These are phyloP conservation scores for Ganoderma resinaceum DNA, from an alignment of 1,284 basidiomycete species.

Conservation along the genomic window DNA sequence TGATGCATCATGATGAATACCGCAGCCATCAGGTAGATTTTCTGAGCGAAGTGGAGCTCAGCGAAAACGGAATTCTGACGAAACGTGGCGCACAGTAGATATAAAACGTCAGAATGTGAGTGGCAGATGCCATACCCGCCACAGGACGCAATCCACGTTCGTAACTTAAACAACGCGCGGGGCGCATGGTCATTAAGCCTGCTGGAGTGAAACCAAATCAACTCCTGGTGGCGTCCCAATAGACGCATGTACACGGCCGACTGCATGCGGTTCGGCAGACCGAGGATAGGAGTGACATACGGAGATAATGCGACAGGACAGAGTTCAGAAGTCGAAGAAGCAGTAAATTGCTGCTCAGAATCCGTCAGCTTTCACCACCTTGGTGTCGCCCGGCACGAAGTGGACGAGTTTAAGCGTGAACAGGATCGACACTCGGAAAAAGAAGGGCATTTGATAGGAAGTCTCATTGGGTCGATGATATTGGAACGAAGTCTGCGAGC, in stretches of 20 bases:
- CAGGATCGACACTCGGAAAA: not conserved
- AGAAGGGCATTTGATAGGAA: not conserved
- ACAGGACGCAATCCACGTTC: not conserved
- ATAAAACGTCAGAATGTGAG: conserved; percentile 8
- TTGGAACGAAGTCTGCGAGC: not conserved
- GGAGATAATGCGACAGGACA: not conserved
- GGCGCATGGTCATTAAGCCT: conserved; percentile 10
- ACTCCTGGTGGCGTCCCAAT: conserved; percentile 5
- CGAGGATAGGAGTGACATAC: not conserved
- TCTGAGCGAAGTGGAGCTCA: not conserved
- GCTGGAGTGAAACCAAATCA: not conserved
- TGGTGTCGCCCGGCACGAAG: not conserved
- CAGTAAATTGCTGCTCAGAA: not conserved
- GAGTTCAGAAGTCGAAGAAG: not conserved
- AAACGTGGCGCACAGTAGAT: not conserved
- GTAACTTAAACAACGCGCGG: not conserved
- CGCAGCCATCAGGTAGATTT: not conserved
- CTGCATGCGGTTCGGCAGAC: not conserved
- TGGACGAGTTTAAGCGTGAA: not conserved
- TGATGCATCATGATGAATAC: not conserved
- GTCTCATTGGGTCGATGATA: not conserved
- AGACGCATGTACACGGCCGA: conserved; percentile 6
- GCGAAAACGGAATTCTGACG: conserved; percentile 8
- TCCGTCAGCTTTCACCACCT: not conserved
- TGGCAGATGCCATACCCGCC: not conserved